phyloP scores from a whole-genome alignment of 31 red algal species.

The Asparagopsis taxiformis region DNA sequence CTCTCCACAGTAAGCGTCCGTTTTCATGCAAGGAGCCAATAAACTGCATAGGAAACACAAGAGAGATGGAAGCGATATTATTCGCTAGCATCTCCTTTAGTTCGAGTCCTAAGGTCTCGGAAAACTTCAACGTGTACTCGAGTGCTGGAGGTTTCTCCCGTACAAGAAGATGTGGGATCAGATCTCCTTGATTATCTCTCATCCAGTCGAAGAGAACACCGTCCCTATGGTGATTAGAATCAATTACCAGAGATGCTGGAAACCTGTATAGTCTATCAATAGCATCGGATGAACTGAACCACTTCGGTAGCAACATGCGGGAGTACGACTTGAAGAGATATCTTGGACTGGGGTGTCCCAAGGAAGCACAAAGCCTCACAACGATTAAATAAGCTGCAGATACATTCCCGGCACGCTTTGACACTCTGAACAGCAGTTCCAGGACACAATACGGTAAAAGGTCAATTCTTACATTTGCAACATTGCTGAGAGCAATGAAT shows the following conservation, averaged over 20 bases:
- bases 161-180: slow-evolving; percentile 62
- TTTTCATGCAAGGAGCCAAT: slow-evolving; percentile 25
- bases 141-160: slow-evolving; percentile 24
- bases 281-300: slow-evolving; percentile 16
- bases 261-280: slow-evolving; percentile 21
- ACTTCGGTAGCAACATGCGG: slow-evolving; percentile 29
- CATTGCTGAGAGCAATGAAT: not conserved
- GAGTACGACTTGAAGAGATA: slow-evolving; percentile 40
- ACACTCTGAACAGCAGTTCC: not conserved
- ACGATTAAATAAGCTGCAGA: not conserved
- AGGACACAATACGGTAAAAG: not conserved
- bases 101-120: slow-evolving; percentile 31
- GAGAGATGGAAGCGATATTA: slow-evolving; percentile 42
- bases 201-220: slow-evolving; percentile 60
- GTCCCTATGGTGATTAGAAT: slow-evolving; percentile 49
- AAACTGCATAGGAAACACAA: slow-evolving; percentile 71
- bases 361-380: not conserved
- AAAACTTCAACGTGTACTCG: slow-evolving; percentile 17
- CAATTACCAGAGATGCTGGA: slow-evolving; percentile 37
- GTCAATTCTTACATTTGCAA: not conserved
- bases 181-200: slow-evolving; percentile 28
- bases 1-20: slow-evolving; percentile 44
- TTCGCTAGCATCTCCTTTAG: slow-evolving; percentile 16
- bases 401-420: not conserved
- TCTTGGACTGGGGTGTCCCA: slow-evolving; percentile 25